Evolutionary conservation across 1,284 basidiomycete species (phyloP).

Genomic region (Naganishia sp.): DNA sequence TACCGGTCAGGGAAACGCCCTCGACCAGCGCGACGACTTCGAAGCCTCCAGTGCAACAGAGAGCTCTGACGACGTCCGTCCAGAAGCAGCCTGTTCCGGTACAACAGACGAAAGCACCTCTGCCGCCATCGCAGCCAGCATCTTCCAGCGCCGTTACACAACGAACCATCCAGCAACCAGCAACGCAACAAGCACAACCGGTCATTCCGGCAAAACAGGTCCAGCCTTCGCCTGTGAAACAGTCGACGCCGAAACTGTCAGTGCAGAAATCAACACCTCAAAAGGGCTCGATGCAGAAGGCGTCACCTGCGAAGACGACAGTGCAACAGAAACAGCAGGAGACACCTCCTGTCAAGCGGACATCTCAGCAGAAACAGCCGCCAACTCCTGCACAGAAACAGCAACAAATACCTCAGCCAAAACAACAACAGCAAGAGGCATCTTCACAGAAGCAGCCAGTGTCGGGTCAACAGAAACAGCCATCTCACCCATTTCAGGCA

Average conservation of each 20-base stretch:
- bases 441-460: no score
- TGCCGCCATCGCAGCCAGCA: no score
- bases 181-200: background rate
- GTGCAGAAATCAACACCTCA: no score
- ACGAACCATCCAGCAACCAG: background rate
- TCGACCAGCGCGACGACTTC: background rate
- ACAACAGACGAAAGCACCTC: background rate
- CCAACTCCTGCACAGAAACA: background rate
- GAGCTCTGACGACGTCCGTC: background rate
- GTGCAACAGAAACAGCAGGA: conserved; percentile 11
- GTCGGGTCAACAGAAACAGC: no score
- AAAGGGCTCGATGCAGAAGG: no score
- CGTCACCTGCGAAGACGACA: no score
- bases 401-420: background rate
- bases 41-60: background rate
- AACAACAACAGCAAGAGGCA: background rate
- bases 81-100: conserved; percentile 9
- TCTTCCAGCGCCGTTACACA: no score
- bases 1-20: background rate
- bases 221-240: no score
- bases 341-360: background rate
- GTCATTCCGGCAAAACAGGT: no score
- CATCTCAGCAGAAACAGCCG: conserved; percentile 1
- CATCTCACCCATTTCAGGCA: no score
- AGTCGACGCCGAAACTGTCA: no score